Percentiles rank a stretch among this genome's conserved stretches.
Evolutionary conservation across 1,284 basidiomycete species (phyloP).

Genomic region (Ustilago trichophora): DNA sequence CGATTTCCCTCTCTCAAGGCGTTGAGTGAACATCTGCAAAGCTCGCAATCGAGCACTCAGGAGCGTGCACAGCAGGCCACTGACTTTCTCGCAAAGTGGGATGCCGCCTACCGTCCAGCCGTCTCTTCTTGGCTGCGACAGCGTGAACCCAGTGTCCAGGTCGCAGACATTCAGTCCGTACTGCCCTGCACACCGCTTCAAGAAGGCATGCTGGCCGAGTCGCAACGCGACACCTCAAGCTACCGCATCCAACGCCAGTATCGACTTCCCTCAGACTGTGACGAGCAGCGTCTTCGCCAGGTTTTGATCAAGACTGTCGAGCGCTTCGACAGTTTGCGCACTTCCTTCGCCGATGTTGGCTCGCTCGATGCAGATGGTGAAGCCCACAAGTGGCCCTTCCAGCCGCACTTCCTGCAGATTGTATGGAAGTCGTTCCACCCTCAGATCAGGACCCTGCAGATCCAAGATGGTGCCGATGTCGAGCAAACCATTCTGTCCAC

Average conservation of each 20-base stretch:
- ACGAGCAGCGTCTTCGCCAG: slow-evolving; percentile 20
- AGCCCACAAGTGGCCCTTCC: slow-evolving; percentile 29
- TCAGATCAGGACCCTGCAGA: slow-evolving; percentile 8
- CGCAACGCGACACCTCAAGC: slow-evolving; percentile 37
- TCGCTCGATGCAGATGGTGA: slow-evolving; percentile 9
- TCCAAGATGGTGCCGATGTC: slow-evolving; percentile 7
- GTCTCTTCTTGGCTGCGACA: slow-evolving; percentile 18
- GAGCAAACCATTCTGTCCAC: slow-evolving; percentile 12
- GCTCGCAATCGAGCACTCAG: slow-evolving; percentile 19
- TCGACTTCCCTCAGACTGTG: slow-evolving; percentile 46
- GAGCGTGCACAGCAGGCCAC: slow-evolving; percentile 17
- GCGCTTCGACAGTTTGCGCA: slow-evolving; percentile 51
- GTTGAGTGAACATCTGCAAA: slow-evolving; percentile 43
- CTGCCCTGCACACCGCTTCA: slow-evolving; percentile 57
- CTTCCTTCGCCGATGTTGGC: slow-evolving; percentile 49
- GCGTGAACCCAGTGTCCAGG: neutral
- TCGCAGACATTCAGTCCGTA: slow-evolving; percentile 18
- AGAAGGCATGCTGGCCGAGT: slow-evolving; percentile 63
- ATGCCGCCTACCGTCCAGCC: slow-evolving; percentile 22
- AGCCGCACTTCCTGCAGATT: slow-evolving; percentile 42
- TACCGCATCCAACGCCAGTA: slow-evolving; percentile 60
- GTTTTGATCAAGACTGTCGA: slow-evolving; percentile 30
- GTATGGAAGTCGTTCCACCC: slow-evolving; percentile 29
- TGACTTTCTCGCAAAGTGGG: slow-evolving; percentile 26
- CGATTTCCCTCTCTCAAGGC: slow-evolving; percentile 54